Base-by-base conservation (phyloP, 257 asterid species). In the Solanum microdontum region DNA sequence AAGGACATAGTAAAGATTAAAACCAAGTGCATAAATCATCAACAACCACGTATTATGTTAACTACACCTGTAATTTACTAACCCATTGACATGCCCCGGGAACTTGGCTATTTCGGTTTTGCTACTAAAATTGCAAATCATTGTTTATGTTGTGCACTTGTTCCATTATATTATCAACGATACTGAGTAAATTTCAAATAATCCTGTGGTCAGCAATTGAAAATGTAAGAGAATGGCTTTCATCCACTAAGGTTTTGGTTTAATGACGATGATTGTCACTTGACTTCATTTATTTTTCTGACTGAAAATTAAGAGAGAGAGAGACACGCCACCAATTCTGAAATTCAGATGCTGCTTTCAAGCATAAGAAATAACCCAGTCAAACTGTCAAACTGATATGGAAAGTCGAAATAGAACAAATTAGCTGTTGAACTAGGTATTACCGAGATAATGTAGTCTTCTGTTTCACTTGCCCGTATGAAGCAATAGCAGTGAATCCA, bases 401-500 rank as follows among this genome's bases (percentile, higher is more conserved):
- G 21, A 7, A 43, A 83, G 12, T n/a, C 60, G 17, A 80, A 86
- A 79, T 62, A 82, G 72, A 39, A 77, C 84, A 80, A 73, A 37
- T 66, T 87, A 86, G 55, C 55, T 62, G n/a, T 66, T 83, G 72
- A 6, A 66, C 30, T 45, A 84, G 87, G 75, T 37, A 90, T 88
- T 92, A 97, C 99, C 40, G 94, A 91, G 88, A 87, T 82, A 82
- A 94, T 91, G 34, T 33, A 91, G 88, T 93, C 96, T 84, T 93
- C 90, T 1, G 98, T 92, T 88, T 95, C 98, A 84, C 82, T 92
- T 70, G 98, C 90, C 45, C 98, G 92, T 69, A 94, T 93, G 94
- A 97, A 97, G 92, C 99, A 95, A 91, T 97, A 97, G 88, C 99
- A 95, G 90, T 97, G 98, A 89, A 97, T 95, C 95, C 92, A 93